Conservation (phyloP, 768 basidiomycete genomes). For the Xerocomellus chrysenteron region DNA sequence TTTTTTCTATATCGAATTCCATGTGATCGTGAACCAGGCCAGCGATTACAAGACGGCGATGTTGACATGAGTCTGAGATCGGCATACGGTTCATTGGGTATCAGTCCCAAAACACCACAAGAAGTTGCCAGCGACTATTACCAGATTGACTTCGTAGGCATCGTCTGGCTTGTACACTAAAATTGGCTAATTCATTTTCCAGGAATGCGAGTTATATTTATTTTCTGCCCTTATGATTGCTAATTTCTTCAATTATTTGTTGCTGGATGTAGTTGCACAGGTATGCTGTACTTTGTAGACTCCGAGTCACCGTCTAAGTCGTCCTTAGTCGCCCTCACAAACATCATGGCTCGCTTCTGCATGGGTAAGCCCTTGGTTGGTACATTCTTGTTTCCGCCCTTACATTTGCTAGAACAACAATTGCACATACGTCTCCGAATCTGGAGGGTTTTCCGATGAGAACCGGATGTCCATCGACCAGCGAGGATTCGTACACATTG, state of each 20-base stretch:
- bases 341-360: constrained; percentile 64
- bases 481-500: constrained; percentile 58
- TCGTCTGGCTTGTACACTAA: neutral
- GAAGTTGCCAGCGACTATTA: constrained; percentile 59
- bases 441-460: constrained; percentile 57
- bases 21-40: constrained; percentile 23
- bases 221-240: neutral
- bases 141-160: constrained; percentile 40
- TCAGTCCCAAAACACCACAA: constrained; percentile 44
- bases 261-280: constrained; percentile 24
- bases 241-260: constrained; percentile 1
- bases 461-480: constrained; percentile 58
- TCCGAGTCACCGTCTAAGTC: constrained; percentile 21
- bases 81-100: constrained; percentile 52
- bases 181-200: constrained; percentile 2
- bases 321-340: constrained; percentile 57
- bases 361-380: constrained; percentile 43
- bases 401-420: constrained; percentile 51
- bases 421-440: constrained; percentile 50
- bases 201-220: constrained; percentile 30
- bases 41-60: constrained; percentile 19
- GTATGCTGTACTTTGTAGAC: constrained; percentile 5
- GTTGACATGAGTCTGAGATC: constrained; percentile 56
- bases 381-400: neutral
- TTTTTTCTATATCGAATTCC: constrained; percentile 43